A percentile compares a stretch with the other conserved stretches of the same genome.
These are phyloP conservation scores for Mortierella sp. DNA, from an alignment of 371 early-diverging fungal species.

Conservation along the genomic window DNA sequence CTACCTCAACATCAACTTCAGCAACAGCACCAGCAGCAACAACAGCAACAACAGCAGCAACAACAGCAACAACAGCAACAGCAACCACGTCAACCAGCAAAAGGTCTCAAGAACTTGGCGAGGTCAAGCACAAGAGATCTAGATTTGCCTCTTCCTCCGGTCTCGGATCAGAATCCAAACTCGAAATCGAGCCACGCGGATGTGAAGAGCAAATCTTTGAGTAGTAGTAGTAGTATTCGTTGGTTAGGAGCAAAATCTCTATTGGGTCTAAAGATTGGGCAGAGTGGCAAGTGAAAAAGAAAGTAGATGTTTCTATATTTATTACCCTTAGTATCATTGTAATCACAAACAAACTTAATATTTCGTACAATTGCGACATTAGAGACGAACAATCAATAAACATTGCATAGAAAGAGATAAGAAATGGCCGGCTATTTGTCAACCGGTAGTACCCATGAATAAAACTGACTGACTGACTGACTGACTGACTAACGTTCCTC, in stretches of 20 bases:
- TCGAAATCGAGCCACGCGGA: not conserved
- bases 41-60: not conserved
- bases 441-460: no score
- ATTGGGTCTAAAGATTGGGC: not conserved
- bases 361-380: no score
- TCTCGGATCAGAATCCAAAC: not conserved
- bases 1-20: not conserved
- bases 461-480: no score
- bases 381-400: no score
- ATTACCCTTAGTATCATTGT: no score
- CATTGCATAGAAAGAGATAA: no score
- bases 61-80: not conserved
- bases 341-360: no score
- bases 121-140: not conserved
- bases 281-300: not conserved
- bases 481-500: no score
- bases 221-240: not conserved
- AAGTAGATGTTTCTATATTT: no score
- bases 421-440: no score
- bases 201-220: not conserved
- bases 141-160: not conserved
- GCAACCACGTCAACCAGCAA: not conserved
- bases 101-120: not conserved
- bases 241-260: not conserved
- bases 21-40: not conserved